These are phyloP conservation scores for Diaporthe sp. DNA, from an alignment of 2,329 filamentous ascomycete genomes.

Conservation along the genomic window DNA sequence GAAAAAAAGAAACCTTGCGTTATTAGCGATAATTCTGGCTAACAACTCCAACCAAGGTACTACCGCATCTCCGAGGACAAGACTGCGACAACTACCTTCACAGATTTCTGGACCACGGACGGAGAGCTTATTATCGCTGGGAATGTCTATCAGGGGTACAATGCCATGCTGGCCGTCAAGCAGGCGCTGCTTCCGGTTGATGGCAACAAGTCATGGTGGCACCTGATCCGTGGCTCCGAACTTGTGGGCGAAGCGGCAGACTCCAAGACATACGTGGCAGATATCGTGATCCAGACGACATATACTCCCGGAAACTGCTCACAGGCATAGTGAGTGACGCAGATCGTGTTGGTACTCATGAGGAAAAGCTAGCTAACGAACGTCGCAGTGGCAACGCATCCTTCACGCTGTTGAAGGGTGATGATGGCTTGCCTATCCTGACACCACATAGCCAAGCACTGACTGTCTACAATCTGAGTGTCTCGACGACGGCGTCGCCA, in stretches of 20 bases:
- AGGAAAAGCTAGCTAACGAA: neutral
- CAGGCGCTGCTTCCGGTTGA: conserved; percentile 37
- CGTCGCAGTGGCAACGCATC: conserved; percentile 36
- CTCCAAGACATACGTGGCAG: conserved; percentile 38
- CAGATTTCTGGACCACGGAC: conserved; percentile 36
- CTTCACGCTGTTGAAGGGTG: conserved; percentile 39
- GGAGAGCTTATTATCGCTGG: conserved; percentile 37
- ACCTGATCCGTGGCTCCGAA: conserved; percentile 37
- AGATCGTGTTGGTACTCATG: neutral
- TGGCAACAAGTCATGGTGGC: conserved; percentile 43
- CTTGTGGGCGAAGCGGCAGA: conserved; percentile 37
- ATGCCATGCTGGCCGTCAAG: conserved; percentile 36
- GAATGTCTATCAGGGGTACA: conserved; percentile 1
- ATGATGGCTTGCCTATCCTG: conserved; percentile 36
- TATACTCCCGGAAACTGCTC: conserved; percentile 40
- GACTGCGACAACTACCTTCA: conserved; percentile 32
- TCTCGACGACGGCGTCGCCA: conserved; percentile 25
- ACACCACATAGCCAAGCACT: conserved; percentile 38
- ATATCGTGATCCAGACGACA: conserved; percentile 40
- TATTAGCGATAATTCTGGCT: neutral
- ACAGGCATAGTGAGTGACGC: conserved; percentile 40
- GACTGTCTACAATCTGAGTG: conserved; percentile 37
- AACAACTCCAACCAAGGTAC: neutral
- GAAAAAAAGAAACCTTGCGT: no score
- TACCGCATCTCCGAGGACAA: conserved; percentile 41